phyloP scores from a whole-genome alignment of 2,329 filamentous ascomycete genomes.

The Fusarium oxysporum region DNA sequence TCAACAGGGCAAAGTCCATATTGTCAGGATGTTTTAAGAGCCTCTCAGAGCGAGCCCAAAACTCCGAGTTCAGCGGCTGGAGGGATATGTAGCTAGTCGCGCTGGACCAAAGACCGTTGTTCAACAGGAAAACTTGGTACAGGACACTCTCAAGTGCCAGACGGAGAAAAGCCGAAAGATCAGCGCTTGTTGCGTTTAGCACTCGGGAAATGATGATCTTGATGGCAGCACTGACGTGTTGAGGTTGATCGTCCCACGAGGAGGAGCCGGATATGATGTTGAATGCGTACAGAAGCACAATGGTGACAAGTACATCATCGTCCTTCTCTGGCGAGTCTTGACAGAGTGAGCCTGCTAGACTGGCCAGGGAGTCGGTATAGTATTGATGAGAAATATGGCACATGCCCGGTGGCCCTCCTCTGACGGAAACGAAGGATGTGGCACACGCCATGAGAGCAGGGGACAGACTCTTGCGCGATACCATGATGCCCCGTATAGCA shows the following conservation, averaged over 20 bases:
- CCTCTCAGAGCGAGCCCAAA: neutral
- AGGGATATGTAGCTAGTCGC: neutral
- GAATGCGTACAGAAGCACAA: neutral
- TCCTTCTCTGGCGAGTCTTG: neutral
- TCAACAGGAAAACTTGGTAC: neutral
- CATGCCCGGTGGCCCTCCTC: neutral
- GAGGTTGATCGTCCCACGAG: neutral
- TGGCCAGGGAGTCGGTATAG: neutral
- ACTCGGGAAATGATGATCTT: neutral
- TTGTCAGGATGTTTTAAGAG: neutral
- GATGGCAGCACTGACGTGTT: neutral
- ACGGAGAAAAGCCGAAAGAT: neutral
- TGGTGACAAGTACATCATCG: neutral
- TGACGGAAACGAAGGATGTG: neutral
- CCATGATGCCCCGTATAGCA: neutral
- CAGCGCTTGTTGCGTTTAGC: neutral
- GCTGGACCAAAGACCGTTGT: neutral
- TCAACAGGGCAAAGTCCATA: fast-evolving
- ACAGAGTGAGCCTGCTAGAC: neutral
- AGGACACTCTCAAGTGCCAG: neutral
- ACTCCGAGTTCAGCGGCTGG: neutral
- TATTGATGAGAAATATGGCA: neutral
- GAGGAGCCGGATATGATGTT: neutral
- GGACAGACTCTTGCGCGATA: neutral
- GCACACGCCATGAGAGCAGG: neutral